A percentile compares a stretch with the other conserved stretches of the same genome.
phyloP scores from a whole-genome alignment of 1,139 yeast species.

The Yamadazyma taylorii region DNA sequence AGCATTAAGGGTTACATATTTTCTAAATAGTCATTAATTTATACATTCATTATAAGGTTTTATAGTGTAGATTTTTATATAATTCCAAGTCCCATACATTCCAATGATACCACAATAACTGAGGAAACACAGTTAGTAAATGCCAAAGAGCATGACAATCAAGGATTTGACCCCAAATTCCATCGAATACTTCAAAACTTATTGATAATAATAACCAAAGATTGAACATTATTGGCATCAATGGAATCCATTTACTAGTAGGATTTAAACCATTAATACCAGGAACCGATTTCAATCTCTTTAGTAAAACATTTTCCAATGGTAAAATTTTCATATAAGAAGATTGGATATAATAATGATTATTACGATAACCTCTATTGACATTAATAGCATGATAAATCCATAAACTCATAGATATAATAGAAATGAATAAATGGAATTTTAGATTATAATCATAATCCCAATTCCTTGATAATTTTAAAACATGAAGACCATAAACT shows the following conservation, averaged over 20 bases:
- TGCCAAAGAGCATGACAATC: conserved; percentile 52
- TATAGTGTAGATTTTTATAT: conserved; percentile 19
- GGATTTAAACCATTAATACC: conserved; percentile 19
- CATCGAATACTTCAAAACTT: conserved; percentile 39
- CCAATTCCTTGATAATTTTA: conserved; percentile 33
- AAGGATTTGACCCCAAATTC: conserved; percentile 31
- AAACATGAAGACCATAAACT: conserved; percentile 29
- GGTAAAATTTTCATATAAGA: conserved; percentile 40
- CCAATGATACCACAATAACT: conserved; percentile 50
- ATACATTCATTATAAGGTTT: background rate
- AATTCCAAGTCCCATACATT: conserved; percentile 50
- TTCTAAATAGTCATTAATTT: too few relatives aligned
- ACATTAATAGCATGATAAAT: conserved; percentile 29
- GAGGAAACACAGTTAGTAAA: conserved; percentile 42
- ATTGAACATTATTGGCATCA: conserved; percentile 38
- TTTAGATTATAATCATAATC: conserved; percentile 40
- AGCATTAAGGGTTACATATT: too few relatives aligned
- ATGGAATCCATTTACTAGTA: conserved; percentile 26
- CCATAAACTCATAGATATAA: conserved; percentile 36
- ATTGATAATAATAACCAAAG: conserved; percentile 35
- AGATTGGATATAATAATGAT: conserved; percentile 31
- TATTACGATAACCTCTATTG: conserved; percentile 19
- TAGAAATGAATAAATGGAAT: conserved; percentile 37
- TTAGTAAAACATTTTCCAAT: conserved; percentile 38
- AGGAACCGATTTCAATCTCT: conserved; percentile 29